Conservation (phyloP, 202 grass and related monocot genomes). For the Schoenoplectus triqueter region DNA sequence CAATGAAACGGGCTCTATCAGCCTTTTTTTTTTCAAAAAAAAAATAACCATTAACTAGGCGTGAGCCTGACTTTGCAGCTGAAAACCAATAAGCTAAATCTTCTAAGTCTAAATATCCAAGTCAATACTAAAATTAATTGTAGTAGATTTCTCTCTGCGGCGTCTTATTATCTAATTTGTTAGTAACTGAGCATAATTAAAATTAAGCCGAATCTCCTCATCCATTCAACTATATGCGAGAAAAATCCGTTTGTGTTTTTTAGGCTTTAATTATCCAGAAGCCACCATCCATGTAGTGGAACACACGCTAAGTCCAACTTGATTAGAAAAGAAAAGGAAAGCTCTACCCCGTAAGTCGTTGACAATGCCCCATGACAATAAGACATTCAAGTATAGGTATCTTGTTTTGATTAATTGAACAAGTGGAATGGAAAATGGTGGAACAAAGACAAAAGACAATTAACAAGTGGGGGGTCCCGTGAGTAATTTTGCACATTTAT, state of each 20-base stretch:
- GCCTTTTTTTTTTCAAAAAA: too few relatives aligned
- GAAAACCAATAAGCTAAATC: neutral
- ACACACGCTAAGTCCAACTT: neutral
- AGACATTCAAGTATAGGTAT: neutral
- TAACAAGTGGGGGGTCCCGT: neutral
- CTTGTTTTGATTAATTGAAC: conserved; percentile 19
- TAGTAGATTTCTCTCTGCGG: neutral
- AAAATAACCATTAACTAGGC: too few relatives aligned
- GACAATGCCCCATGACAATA: neutral
- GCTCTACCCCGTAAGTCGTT: neutral
- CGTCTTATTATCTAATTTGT: neutral
- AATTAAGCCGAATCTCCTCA: neutral
- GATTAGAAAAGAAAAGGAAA: neutral
- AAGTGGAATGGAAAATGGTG: neutral
- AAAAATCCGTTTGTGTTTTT: neutral
- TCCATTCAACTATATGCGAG: neutral
- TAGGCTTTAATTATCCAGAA: neutral
- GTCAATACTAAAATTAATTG: neutral
- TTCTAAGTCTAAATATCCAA: neutral
- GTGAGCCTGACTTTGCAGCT: neutral
- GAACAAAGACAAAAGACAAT: too few relatives aligned
- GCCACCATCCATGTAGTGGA: neutral
- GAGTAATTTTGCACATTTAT: too few relatives aligned
- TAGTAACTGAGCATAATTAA: neutral
- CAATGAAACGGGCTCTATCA: too few relatives aligned